Evolutionary conservation across 2,329 filamentous ascomycete genomes (phyloP).

Genomic region (Fusarium sp.): DNA sequence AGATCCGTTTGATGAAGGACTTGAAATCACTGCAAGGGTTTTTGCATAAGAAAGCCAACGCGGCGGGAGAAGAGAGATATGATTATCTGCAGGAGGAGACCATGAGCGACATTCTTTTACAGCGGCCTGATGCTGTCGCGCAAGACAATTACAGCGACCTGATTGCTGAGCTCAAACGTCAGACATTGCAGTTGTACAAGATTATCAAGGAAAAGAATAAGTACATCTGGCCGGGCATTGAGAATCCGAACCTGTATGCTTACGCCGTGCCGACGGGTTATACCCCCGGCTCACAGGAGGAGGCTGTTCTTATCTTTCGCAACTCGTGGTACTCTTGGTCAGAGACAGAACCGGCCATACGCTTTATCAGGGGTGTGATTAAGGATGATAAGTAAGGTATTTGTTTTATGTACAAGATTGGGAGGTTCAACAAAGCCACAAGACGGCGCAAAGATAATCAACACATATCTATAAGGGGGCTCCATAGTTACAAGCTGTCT

Average conservation of each 20-base stretch:
- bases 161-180: background rate
- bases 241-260: conserved; percentile 5
- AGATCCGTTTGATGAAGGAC: conserved; percentile 20
- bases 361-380: background rate
- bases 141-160: background rate
- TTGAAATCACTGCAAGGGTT: background rate
- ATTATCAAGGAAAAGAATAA: conserved; percentile 5
- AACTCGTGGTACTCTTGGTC: conserved; percentile 24
- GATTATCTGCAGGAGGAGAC: conserved; percentile 12
- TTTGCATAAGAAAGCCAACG: background rate
- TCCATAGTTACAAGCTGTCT: background rate
- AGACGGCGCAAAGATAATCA: no score
- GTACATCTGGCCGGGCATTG: conserved; percentile 18
- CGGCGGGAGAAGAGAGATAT: background rate
- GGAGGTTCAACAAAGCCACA: no score
- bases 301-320: conserved; percentile 22
- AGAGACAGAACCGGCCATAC: conserved; percentile 15
- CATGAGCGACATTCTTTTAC: conserved; percentile 13
- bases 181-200: conserved; percentile 4
- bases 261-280: background rate
- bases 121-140: background rate
- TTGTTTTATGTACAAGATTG: background rate
- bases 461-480: fast-evolving
- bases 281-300: background rate
- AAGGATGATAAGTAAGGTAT: background rate